Evolutionary conservation across 352 stramenopile species (phyloP), one percentile per base, ranked within the genome.

Genomic region (Phytophthora palmivora): DNA sequence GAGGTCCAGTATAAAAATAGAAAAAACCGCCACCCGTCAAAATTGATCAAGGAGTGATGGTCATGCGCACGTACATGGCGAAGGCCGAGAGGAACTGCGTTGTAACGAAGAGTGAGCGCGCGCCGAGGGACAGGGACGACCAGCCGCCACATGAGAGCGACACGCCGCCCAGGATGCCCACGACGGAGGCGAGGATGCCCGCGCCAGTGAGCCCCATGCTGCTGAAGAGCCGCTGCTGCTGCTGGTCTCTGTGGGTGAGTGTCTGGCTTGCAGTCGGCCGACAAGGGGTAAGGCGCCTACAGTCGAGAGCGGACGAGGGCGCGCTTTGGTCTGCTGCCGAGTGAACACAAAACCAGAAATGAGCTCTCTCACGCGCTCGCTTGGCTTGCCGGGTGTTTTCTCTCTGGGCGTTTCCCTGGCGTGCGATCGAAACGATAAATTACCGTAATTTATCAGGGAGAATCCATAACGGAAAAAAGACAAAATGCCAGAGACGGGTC

Each of bases 111-210:
- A 96, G 79, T 42, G 87, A 94, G 57, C 86, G 85, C 14, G 85
- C 82, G 64, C 87, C 87, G 53, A 96, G 81, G 22, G 85, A 94
- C 18, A 96, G 76, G 54, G 85, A 79, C 43, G 87, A 96, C 87
- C 87, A 96, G 22, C 87, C 87, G 65, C 82, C 87, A 45, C 91
- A 92, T n/a, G 85, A 76, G n/a, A 92, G 73, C 72, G 84, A 92
- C 48, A 96, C 67, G 33, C 87, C 87, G 70, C 87, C 84, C 24
- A 94, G 53, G 67, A 91, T 83, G 61, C 82, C 84, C 65, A 91
- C 79, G 65, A 93, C 80, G 61, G 78, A 79, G 63, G 83, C 82
- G 72, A 94, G 85, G 53, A 94, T 83, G 68, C 82, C 74, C 51
- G 82, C 66, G 56, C 78, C 69, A 41, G 69, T 73, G 39, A 76